phyloP scores from a whole-genome alignment of 345 rosid genomes.

The Eutrema japonicum region DNA sequence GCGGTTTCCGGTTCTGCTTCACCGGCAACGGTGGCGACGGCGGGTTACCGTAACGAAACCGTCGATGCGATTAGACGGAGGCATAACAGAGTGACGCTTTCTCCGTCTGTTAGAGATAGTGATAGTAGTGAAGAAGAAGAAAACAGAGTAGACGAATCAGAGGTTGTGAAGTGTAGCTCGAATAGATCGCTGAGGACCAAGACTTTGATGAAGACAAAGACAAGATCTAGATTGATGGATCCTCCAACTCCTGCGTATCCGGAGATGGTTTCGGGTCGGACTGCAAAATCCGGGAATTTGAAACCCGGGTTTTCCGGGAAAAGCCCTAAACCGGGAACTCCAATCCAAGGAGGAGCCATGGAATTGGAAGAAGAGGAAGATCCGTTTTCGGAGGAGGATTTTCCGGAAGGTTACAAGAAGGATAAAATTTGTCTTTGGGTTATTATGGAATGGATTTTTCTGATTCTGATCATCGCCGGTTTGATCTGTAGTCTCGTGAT shows the following conservation, averaged over 20 bases:
- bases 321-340: conserved; percentile 37
- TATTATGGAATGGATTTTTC: conserved; percentile 69
- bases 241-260: conserved; percentile 49
- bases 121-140: conserved; percentile 35
- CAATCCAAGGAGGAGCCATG: conserved; percentile 18
- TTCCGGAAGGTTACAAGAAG: conserved; percentile 72
- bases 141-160: conserved; percentile 44
- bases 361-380: conserved; percentile 80
- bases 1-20: conserved; percentile 51
- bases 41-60: conserved; percentile 21
- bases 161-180: conserved; percentile 63
- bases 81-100: conserved; percentile 44
- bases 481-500: conserved; percentile 61
- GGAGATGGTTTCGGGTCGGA: conserved; percentile 49
- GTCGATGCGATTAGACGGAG: conserved; percentile 45
- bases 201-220: conserved; percentile 52
- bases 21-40: conserved; percentile 25
- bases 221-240: conserved; percentile 76
- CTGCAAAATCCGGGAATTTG: conserved; percentile 44
- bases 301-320: conserved; percentile 57
- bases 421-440: conserved; percentile 48
- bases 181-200: conserved; percentile 50
- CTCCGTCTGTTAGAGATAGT: conserved; percentile 44
- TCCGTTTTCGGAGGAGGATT: conserved; percentile 68
- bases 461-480: conserved; percentile 61